Conservation (phyloP, 176 grass and related monocot genomes). For the Olyra latifolia region DNA sequence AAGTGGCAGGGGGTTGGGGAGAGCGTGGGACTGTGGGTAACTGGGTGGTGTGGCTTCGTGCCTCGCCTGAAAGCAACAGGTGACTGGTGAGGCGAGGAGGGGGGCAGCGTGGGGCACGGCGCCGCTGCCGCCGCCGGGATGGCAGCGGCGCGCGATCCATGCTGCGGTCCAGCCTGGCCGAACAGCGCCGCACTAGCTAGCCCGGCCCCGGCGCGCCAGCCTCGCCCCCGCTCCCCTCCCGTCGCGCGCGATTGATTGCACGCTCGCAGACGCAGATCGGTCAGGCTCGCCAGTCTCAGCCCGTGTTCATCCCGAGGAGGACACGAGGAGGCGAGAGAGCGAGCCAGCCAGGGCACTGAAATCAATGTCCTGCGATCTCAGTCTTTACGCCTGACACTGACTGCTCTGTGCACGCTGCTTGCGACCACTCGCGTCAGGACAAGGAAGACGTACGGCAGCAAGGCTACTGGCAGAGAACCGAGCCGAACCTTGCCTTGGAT, state of each 20-base stretch:
- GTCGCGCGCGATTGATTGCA: too few species aligned
- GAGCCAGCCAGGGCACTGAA: neutral
- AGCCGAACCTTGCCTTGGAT: too few species aligned
- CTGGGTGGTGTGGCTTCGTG: neutral
- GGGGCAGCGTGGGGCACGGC: neutral
- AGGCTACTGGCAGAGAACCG: too few species aligned
- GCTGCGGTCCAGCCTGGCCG: neutral
- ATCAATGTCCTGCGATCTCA: neutral
- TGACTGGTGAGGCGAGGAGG: neutral
- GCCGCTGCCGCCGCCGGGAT: neutral
- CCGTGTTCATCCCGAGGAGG: neutral
- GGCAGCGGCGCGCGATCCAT: neutral
- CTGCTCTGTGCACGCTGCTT: too few species aligned
- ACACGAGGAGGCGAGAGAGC: neutral
- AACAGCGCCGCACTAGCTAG: neutral
- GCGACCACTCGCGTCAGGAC: too few species aligned
- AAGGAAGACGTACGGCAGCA: too few species aligned
- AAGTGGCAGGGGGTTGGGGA: neutral
- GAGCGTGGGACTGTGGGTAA: too few species aligned
- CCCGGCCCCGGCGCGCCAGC: too few species aligned
- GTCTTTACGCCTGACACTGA: too few species aligned
- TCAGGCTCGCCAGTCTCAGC: too few species aligned
- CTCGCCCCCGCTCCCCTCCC: too few species aligned
- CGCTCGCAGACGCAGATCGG: too few species aligned
- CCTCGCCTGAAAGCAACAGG: conserved; percentile 23